phyloP scores from a whole-genome alignment of 2,329 filamentous ascomycete genomes.

The Basipetospora sp. region DNA sequence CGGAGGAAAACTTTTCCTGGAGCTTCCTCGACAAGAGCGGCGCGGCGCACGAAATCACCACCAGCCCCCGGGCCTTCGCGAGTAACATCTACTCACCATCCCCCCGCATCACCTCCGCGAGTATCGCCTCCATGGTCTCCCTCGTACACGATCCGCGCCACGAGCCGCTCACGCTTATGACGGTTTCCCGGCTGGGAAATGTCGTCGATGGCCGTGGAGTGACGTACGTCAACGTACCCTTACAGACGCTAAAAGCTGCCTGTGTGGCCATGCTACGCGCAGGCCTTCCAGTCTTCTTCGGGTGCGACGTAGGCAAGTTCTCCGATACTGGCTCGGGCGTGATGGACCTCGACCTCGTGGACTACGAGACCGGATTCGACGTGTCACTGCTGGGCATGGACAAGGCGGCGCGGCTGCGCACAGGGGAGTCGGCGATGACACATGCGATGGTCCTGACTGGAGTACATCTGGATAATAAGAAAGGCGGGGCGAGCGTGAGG shows the following conservation, averaged over 20 bases:
- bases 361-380: slow-evolving; percentile 77
- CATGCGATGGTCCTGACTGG: slow-evolving; percentile 86
- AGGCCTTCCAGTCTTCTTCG: slow-evolving; percentile 75
- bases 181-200: slow-evolving; percentile 67
- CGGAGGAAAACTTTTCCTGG: slow-evolving; percentile 61
- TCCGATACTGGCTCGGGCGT: slow-evolving; percentile 53
- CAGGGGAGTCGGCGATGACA: slow-evolving; percentile 70
- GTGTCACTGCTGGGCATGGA: slow-evolving; percentile 56
- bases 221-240: slow-evolving; percentile 72
- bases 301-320: slow-evolving; percentile 75
- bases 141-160: slow-evolving; percentile 78
- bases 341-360: slow-evolving; percentile 64
- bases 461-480: slow-evolving; percentile 56
- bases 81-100: slow-evolving; percentile 48
- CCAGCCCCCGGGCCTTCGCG: slow-evolving; percentile 59
- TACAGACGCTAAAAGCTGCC: slow-evolving; percentile 54
- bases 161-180: slow-evolving; percentile 54
- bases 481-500: slow-evolving; percentile 44
- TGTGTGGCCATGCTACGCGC: slow-evolving; percentile 65
- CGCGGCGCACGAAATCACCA: slow-evolving; percentile 45
- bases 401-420: slow-evolving; percentile 60
- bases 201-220: slow-evolving; percentile 61
- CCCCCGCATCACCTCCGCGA: slow-evolving; percentile 42
- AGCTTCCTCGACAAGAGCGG: slow-evolving; percentile 58
- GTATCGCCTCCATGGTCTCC: slow-evolving; percentile 58